Conservation (phyloP, 495 filamentous ascomycete genomes). For the Hyphodiscus hymeniophilus region DNA sequence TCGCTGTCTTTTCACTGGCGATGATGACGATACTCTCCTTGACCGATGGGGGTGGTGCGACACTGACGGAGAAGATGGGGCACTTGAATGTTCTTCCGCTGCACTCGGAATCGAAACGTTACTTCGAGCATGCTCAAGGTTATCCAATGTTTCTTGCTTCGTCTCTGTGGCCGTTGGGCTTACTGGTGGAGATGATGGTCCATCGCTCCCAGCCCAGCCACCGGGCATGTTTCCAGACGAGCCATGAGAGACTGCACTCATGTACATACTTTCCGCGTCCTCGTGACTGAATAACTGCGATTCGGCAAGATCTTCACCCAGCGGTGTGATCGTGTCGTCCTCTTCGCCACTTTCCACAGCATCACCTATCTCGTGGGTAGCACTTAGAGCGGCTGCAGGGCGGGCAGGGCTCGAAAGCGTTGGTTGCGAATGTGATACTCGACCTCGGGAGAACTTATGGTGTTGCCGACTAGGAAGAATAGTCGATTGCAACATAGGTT, state of each 20-base stretch:
- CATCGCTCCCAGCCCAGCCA: slow-evolving; percentile 20
- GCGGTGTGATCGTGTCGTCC: slow-evolving; percentile 10
- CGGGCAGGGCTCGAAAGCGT: neutral
- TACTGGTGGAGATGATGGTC: neutral
- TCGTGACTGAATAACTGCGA: slow-evolving; percentile 84
- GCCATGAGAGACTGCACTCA: slow-evolving; percentile 49
- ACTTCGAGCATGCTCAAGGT: slow-evolving; percentile 16
- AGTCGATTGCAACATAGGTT: slow-evolving; percentile 14
- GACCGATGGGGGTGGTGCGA: neutral
- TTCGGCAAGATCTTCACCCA: slow-evolving; percentile 37
- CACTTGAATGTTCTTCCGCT: neutral
- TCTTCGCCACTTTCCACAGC: slow-evolving; percentile 5
- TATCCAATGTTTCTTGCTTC: slow-evolving; percentile 5
- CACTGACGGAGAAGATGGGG: neutral
- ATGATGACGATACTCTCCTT: neutral
- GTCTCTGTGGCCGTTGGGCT: slow-evolving; percentile 2
- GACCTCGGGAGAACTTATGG: slow-evolving; percentile 11
- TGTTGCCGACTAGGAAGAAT: slow-evolving; percentile 14
- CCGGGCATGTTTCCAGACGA: slow-evolving; percentile 19
- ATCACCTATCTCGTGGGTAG: neutral
- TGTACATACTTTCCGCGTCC: slow-evolving; percentile 94
- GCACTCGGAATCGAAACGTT: neutral
- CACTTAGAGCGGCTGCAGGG: neutral
- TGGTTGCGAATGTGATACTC: slow-evolving; percentile 19
- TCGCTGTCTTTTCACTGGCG: neutral